phyloP scores from a whole-genome alignment of 208 protist species.

The Phytomonas sp. region DNA sequence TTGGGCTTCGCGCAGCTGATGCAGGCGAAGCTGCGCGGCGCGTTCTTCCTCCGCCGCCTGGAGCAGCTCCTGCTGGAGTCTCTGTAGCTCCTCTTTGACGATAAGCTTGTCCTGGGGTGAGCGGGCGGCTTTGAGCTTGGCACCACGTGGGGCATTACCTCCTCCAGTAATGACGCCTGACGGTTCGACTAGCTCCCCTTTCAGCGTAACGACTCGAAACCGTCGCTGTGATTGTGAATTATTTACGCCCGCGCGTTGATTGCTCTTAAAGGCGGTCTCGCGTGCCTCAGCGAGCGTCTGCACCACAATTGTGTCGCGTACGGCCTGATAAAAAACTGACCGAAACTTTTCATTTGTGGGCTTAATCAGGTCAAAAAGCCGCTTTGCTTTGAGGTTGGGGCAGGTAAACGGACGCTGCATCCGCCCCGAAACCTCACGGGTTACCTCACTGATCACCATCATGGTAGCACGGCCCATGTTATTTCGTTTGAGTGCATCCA shows the following conservation, averaged over 20 bases:
- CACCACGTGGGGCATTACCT: conserved; percentile 80
- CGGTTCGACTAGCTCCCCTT: conserved; percentile 96
- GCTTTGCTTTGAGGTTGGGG: conserved; percentile 50
- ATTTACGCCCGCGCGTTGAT: not conserved
- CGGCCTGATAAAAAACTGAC: conserved; percentile 94
- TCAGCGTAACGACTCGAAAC: conserved; percentile 94
- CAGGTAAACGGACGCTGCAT: conserved; percentile 37
- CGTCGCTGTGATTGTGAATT: conserved; percentile 22
- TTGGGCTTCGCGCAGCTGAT: conserved; percentile 57
- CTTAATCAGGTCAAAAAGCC: conserved; percentile 94
- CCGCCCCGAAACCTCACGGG: conserved; percentile 41
- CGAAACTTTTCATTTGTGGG: conserved; percentile 81
- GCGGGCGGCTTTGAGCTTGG: conserved; percentile 70
- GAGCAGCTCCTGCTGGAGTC: conserved; percentile 65
- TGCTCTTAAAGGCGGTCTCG: conserved; percentile 67
- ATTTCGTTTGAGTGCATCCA: conserved; percentile 89
- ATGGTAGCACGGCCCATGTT: conserved; percentile 96
- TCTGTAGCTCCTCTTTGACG: conserved; percentile 61
- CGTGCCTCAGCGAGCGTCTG: conserved; percentile 85
- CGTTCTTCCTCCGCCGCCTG: conserved; percentile 65
- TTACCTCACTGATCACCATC: conserved; percentile 95
- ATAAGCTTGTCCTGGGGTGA: conserved; percentile 70
- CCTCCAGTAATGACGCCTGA: conserved; percentile 98
- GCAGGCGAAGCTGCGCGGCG: conserved; percentile 44
- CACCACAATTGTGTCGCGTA: conserved; percentile 97